Evolutionary conservation across 2,329 filamentous ascomycete genomes (phyloP).

Genomic region (Trichoderma sp.): DNA sequence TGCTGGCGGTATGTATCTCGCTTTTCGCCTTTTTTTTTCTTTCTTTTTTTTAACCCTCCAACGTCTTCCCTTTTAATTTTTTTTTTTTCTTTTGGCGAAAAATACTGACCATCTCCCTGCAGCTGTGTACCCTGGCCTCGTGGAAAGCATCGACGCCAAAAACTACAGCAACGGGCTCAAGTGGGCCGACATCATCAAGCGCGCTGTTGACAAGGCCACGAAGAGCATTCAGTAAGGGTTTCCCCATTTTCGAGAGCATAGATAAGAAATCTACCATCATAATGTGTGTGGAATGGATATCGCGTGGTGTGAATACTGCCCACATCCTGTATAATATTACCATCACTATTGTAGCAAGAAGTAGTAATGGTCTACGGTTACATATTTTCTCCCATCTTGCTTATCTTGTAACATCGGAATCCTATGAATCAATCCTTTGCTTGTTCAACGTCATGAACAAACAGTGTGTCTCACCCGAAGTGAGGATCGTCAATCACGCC

Average conservation of each 20-base stretch:
- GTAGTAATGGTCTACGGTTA: background rate
- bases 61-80: background rate
- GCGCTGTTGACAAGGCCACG: conserved; percentile 46
- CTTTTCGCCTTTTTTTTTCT: too few relatives aligned
- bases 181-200: conserved; percentile 58
- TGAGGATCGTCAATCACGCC: background rate
- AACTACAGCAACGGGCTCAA: conserved; percentile 56
- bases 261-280: background rate
- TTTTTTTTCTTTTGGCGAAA: too few relatives aligned
- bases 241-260: background rate
- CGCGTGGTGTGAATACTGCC: background rate
- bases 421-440: background rate
- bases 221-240: conserved; percentile 33
- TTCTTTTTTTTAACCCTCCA: background rate
- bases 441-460: background rate
- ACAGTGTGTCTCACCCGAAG: background rate
- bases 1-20: conserved; percentile 58
- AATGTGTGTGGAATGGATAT: background rate
- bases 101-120: background rate
- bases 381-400: background rate
- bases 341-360: background rate
- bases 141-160: conserved; percentile 59
- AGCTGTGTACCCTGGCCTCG: conserved; percentile 61
- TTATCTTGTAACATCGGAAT: background rate
- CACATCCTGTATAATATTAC: background rate